Conservation (phyloP, 805 yeast genomes). For the Saturnispora diversa region DNA sequence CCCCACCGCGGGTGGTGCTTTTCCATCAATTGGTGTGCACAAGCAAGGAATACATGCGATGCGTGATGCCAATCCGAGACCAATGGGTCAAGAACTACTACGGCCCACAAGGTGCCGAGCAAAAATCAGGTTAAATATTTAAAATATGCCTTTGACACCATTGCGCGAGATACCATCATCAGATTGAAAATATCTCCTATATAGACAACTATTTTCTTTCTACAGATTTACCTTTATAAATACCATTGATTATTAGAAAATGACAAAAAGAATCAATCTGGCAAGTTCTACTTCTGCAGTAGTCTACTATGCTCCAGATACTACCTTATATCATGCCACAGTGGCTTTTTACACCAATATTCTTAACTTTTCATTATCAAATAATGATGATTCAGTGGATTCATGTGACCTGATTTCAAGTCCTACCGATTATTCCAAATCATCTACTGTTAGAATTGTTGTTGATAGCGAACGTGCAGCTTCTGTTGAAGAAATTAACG, state of each 20-base stretch:
- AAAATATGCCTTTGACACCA: too few relatives aligned
- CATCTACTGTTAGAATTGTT: slow-evolving; percentile 20
- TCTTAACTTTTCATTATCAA: slow-evolving; percentile 27
- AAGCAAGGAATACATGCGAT: slow-evolving; percentile 80
- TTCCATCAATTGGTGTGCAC: slow-evolving; percentile 83
- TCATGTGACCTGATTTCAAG: slow-evolving; percentile 28
- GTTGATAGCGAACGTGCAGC: slow-evolving; percentile 25
- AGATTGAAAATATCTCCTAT: neutral
- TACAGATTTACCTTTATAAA: neutral
- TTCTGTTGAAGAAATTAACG: slow-evolving; percentile 20
- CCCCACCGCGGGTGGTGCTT: slow-evolving; percentile 65
- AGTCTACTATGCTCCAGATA: slow-evolving; percentile 44
- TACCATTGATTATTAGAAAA: slow-evolving; percentile 1
- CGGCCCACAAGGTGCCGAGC: slow-evolving; percentile 44
- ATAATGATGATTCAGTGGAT: slow-evolving; percentile 16
- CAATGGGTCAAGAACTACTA: slow-evolving; percentile 64
- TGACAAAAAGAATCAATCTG: slow-evolving; percentile 19
- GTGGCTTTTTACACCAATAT: slow-evolving; percentile 49
- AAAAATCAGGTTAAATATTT: slow-evolving; percentile 6
- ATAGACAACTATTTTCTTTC: neutral
- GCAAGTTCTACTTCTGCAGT: slow-evolving; percentile 52
- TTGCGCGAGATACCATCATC: slow-evolving; percentile 7
- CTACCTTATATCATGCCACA: slow-evolving; percentile 37
- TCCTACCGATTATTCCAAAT: slow-evolving; percentile 21
- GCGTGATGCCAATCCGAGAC: slow-evolving; percentile 65